Percentiles rank a stretch among this genome's conserved stretches.
phyloP scores from a whole-genome alignment of 2,329 filamentous ascomycete species.

The Coniochaeta pulveracea region DNA sequence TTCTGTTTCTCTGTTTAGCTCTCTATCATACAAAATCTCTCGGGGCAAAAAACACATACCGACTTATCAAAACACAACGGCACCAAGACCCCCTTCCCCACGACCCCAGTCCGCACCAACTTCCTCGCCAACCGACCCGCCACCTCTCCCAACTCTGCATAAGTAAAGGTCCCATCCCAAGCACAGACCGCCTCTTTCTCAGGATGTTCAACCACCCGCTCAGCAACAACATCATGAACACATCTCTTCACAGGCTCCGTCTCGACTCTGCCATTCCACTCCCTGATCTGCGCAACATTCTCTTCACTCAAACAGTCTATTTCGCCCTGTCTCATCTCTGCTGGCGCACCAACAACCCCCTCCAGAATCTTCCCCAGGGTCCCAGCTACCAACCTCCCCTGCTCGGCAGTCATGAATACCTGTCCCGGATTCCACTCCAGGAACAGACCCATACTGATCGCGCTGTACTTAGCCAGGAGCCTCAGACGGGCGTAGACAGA shows the following conservation, averaged over 20 bases:
- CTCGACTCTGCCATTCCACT: not conserved
- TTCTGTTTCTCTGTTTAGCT: not conserved
- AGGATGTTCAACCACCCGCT: constrained; percentile 1
- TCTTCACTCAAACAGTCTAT: constrained; percentile 9
- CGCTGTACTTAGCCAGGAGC: constrained; percentile 8
- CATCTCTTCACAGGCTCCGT: constrained; percentile 1
- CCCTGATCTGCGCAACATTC: constrained; percentile 5
- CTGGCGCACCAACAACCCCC: constrained; percentile 6
- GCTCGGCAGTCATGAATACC: constrained; percentile 8
- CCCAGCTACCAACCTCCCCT: constrained; percentile 10
- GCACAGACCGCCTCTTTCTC: constrained; percentile 4
- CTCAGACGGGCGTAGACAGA: constrained; percentile 5
- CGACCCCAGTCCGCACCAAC: constrained; percentile 5
- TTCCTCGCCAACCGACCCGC: not conserved
- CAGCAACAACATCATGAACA: constrained; percentile 3
- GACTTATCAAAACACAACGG: constrained; percentile 6
- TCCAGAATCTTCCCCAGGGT: constrained; percentile 10
- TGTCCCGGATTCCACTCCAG: constrained; percentile 10
- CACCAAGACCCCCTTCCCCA: constrained; percentile 8
- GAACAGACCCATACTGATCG: constrained; percentile 6
- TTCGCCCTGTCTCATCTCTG: constrained; percentile 4
- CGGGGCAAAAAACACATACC: constrained; percentile 1
- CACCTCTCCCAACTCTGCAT: constrained; percentile 1
- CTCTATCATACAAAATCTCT: not conserved
- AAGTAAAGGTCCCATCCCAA: constrained; percentile 5